These are phyloP conservation scores for Pholiota molesta DNA, from an alignment of 768 basidiomycete genomes.

Conservation along the genomic window DNA sequence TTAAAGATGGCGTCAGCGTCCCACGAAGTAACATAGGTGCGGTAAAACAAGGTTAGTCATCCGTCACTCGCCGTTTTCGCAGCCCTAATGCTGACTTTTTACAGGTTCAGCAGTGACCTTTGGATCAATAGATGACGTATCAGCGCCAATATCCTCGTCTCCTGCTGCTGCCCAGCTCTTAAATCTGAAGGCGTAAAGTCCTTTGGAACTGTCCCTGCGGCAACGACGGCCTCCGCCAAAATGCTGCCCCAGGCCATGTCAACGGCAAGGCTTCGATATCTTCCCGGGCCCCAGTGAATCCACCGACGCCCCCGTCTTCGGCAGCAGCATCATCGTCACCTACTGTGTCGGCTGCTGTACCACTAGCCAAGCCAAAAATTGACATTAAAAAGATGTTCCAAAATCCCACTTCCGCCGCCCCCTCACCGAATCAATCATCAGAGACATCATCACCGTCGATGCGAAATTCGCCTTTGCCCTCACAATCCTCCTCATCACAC, in stretches of 20 bases:
- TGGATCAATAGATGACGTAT: constrained; percentile 86
- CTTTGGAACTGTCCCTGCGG: constrained; percentile 79
- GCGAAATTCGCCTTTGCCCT: constrained; percentile 55
- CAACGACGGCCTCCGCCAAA: constrained; percentile 31
- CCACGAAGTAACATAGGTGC: constrained; percentile 66
- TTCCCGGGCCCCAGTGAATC: constrained; percentile 35
- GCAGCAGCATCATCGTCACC: constrained; percentile 41
- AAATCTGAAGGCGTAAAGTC: constrained; percentile 78
- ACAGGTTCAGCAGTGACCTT: constrained; percentile 77
- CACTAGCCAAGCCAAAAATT: constrained; percentile 43
- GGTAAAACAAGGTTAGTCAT: constrained; percentile 64
- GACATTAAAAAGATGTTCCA: constrained; percentile 69
- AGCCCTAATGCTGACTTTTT: constrained; percentile 15
- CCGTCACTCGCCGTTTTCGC: constrained; percentile 9
- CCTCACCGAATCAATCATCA: constrained; percentile 53
- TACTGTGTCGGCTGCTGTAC: constrained; percentile 35
- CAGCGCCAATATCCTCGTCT: constrained; percentile 80
- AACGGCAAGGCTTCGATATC: constrained; percentile 65
- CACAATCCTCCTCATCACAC: constrained; percentile 42
- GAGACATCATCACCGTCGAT: constrained; percentile 62
- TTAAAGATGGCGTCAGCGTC: constrained; percentile 81
- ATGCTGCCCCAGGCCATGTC: constrained; percentile 40
- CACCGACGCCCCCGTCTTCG: constrained; percentile 34
- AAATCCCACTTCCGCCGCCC: constrained; percentile 52
- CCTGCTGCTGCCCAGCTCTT: constrained; percentile 70